Evolutionary conservation across 139 green algal genomes (phyloP).

Genomic region (Asterochloris erici): DNA sequence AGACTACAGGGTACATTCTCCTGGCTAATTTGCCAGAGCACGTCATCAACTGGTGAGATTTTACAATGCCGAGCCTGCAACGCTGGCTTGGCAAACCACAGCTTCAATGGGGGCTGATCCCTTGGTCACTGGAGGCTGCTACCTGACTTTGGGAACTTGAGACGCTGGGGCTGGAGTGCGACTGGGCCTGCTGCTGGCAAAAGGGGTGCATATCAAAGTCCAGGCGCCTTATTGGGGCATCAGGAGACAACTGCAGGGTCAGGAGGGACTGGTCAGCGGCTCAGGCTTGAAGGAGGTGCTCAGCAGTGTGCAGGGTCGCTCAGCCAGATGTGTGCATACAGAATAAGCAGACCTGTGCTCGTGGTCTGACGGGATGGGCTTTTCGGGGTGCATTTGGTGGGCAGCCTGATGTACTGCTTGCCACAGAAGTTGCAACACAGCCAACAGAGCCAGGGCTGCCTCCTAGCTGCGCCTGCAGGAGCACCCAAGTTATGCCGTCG

Average conservation of each 20-base stretch:
- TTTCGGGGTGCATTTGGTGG: conserved; percentile 12
- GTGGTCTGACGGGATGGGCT: neutral
- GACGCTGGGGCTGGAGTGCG: too few relatives aligned
- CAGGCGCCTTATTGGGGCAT: conserved; percentile 10
- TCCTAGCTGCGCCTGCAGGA: neutral
- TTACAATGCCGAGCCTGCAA: too few relatives aligned
- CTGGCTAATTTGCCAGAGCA: too few relatives aligned
- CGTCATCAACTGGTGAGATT: too few relatives aligned
- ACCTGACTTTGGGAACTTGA: too few relatives aligned
- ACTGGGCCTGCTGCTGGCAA: neutral
- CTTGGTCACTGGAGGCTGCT: too few relatives aligned
- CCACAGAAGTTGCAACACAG: neutral
- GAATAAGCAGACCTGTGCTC: neutral
- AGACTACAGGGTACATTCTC: too few relatives aligned
- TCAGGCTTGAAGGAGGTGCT: neutral
- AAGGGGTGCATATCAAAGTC: conserved; percentile 6
- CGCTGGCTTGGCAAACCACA: too few relatives aligned
- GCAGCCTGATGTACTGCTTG: neutral
- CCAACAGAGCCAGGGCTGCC: neutral
- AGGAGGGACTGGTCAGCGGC: neutral
- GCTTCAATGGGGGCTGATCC: too few relatives aligned
- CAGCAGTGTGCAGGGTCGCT: neutral
- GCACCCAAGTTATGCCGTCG: neutral
- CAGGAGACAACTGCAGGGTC: conserved; percentile 1
- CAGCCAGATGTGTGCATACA: neutral